Percentiles rank a stretch among this genome's conserved stretches.
phyloP scores from a whole-genome alignment of 176 grass and related monocot species.

The Cenchrus purpureus region DNA sequence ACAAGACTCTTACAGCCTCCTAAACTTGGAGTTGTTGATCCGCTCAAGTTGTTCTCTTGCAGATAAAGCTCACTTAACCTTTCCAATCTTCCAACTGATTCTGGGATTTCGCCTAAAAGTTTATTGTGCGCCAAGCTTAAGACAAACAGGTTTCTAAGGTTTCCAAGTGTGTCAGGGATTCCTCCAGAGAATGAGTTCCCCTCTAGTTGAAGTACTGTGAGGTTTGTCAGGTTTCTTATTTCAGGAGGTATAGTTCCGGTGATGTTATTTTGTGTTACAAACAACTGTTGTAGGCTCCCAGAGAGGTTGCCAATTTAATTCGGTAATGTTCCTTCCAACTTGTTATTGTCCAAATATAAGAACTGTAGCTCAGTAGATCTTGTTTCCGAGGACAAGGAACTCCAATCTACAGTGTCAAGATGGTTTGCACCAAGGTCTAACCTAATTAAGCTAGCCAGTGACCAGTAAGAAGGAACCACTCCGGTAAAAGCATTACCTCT shows the following conservation, averaged over 20 bases:
- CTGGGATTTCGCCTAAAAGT: conserved; percentile 42
- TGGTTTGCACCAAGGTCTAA: conserved; percentile 22
- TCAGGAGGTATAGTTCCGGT: conserved; percentile 9
- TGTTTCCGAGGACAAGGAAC: conserved; percentile 21
- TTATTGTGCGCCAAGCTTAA: conserved; percentile 38
- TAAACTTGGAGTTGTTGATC: conserved; percentile 32
- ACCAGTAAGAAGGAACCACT: conserved; percentile 30
- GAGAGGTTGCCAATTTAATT: conserved; percentile 28
- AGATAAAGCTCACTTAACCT: conserved; percentile 37
- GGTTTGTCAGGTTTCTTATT: conserved; percentile 35
- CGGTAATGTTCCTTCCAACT: conserved; percentile 42
- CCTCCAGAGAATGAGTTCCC: conserved; percentile 21
- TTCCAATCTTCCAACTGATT: conserved; percentile 38
- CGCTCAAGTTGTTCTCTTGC: conserved; percentile 37
- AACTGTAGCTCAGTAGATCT: background rate
- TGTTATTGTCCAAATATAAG: conserved; percentile 24
- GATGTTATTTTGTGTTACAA: conserved; percentile 21
- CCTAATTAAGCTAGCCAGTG: background rate
- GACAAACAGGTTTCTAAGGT: background rate
- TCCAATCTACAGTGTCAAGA: conserved; percentile 40
- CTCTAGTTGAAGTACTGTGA: conserved; percentile 1
- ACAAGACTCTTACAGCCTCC: conserved; percentile 22
- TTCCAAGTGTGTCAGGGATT: conserved; percentile 6
- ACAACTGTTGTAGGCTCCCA: background rate
- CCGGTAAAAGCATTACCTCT: conserved; percentile 6